A percentile compares a stretch with the other conserved stretches of the same genome.
Conservation (phyloP, 148 eudicot species). For the Nepenthes mirabilis region DNA sequence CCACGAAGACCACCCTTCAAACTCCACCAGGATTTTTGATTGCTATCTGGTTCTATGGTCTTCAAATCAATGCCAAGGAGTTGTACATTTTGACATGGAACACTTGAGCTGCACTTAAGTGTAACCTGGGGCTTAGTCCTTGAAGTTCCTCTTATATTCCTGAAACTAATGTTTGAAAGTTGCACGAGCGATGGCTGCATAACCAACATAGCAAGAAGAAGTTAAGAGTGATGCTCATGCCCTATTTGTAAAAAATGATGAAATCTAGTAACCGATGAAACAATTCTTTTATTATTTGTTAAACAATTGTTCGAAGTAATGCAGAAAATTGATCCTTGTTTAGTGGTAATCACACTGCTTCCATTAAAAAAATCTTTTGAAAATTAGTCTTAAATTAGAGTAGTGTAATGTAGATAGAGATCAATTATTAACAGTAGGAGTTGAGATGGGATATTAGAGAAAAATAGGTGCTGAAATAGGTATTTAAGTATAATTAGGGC, state of each 20-base stretch:
- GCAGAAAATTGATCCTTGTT: neutral
- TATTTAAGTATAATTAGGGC: too few species aligned
- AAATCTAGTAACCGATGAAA: neutral
- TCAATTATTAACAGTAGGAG: too few species aligned
- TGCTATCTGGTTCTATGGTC: neutral
- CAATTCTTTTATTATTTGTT: neutral
- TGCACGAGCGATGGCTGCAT: conserved; percentile 9
- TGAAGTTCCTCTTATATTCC: conserved; percentile 12
- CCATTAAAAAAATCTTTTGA: neutral
- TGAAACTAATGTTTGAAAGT: conserved; percentile 4
- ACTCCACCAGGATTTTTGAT: neutral
- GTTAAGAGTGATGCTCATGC: neutral
- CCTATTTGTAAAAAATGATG: too few species aligned
- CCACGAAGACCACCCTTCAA: neutral
- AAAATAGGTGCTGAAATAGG: too few species aligned
- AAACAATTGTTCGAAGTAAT: neutral
- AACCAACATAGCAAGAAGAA: neutral
- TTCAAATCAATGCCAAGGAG: conserved; percentile 1
- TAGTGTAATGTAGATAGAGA: too few species aligned
- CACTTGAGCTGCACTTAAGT: conserved; percentile 1
- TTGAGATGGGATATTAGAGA: too few species aligned
- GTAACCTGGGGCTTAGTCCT: conserved; percentile 4
- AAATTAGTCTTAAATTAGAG: too few species aligned
- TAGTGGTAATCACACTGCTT: too few species aligned
- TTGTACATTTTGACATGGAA: conserved; percentile 5